Evolutionary conservation across 345 rosid genomes (phyloP).

Genomic region (Turritis glabra): DNA sequence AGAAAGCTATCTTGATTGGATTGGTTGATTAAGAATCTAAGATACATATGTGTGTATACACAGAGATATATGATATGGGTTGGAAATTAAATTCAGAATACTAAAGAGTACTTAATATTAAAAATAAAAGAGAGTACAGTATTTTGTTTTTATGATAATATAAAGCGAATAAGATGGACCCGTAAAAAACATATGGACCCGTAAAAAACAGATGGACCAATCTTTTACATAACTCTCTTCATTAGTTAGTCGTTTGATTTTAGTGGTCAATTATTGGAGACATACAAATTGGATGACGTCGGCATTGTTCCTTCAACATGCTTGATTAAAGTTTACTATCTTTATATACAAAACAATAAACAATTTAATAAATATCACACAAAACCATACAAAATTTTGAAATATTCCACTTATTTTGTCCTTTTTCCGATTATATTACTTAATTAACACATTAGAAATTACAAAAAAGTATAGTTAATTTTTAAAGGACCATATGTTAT

Average conservation of each 20-base stretch:
- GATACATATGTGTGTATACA: neutral
- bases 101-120: too few species aligned
- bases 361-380: neutral
- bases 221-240: constrained; percentile 14
- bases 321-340: constrained; percentile 10
- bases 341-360: neutral
- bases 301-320: constrained; percentile 12
- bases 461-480: neutral
- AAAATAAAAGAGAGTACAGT: too few species aligned
- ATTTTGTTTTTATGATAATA: neutral
- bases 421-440: neutral
- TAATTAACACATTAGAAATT: neutral
- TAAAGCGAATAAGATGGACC: constrained; percentile 25
- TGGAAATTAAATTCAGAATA: neutral
- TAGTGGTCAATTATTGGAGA: constrained; percentile 29
- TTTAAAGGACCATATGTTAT: neutral
- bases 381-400: neutral
- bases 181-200: neutral
- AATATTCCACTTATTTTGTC: neutral
- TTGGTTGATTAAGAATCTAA: neutral
- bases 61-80: neutral
- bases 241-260: constrained; percentile 15
- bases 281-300: constrained; percentile 3
- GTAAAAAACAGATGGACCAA: constrained; percentile 19
- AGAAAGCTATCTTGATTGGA: constrained; percentile 16